Evolutionary conservation across 2,329 filamentous ascomycete genomes (phyloP).

Genomic region (Phaeosphaeria sp.): DNA sequence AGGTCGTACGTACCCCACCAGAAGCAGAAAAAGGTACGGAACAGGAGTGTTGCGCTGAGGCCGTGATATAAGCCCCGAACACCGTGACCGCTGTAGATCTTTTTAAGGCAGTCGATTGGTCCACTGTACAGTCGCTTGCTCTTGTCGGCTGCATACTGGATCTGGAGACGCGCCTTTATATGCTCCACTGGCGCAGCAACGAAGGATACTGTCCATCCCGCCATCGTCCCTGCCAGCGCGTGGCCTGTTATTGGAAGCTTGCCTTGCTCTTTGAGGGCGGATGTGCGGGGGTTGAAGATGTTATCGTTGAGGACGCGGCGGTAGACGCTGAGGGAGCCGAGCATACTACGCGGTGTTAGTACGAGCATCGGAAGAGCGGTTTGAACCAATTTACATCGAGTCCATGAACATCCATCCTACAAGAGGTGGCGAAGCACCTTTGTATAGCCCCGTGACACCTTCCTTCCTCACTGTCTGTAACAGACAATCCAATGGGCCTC

Average conservation of each 20-base stretch:
- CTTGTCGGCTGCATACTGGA: slow-evolving; percentile 87
- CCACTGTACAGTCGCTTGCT: slow-evolving; percentile 80
- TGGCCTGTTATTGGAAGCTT: slow-evolving; percentile 80
- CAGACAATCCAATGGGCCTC: slow-evolving; percentile 84
- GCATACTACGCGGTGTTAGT: slow-evolving; percentile 63
- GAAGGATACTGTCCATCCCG: slow-evolving; percentile 89
- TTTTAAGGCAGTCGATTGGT: slow-evolving; percentile 80
- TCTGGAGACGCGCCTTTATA: slow-evolving; percentile 90
- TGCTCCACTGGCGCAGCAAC: slow-evolving; percentile 95
- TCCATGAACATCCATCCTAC: slow-evolving; percentile 99
- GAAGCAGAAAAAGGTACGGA: slow-evolving; percentile 93
- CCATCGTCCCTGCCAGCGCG: slow-evolving; percentile 84
- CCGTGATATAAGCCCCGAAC: slow-evolving; percentile 84
- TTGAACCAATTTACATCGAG: slow-evolving; percentile 59
- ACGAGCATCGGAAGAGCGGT: background rate
- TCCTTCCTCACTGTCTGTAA: slow-evolving; percentile 85
- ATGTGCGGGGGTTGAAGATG: slow-evolving; percentile 70
- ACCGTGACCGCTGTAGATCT: slow-evolving; percentile 68
- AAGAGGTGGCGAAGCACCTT: slow-evolving; percentile 88
- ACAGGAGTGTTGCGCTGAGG: slow-evolving; percentile 81
- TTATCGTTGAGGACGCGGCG: slow-evolving; percentile 81
- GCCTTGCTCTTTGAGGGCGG: slow-evolving; percentile 48
- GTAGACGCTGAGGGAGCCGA: slow-evolving; percentile 90
- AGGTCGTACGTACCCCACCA: slow-evolving; percentile 98
- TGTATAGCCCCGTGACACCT: slow-evolving; percentile 86